Percentiles rank a stretch among this genome's conserved stretches.
Conservation (phyloP, 2,329 filamentous ascomycete species). For the Celoporthe dispersa region DNA sequence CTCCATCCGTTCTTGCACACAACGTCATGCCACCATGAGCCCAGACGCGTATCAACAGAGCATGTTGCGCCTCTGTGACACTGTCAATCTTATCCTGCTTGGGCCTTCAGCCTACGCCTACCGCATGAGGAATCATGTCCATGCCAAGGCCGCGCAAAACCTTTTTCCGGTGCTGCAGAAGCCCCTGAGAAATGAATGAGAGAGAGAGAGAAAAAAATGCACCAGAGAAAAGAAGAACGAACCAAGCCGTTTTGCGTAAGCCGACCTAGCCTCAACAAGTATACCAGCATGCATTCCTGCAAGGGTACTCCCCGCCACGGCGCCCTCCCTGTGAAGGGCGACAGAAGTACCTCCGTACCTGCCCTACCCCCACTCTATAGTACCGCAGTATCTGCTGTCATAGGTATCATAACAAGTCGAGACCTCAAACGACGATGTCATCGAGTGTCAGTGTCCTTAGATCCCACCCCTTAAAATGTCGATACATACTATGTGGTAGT, state of each 20-base stretch:
- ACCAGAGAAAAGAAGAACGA: neutral
- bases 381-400: neutral
- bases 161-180: slow-evolving; percentile 12
- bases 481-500: too few species aligned
- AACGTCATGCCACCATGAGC: slow-evolving; percentile 17
- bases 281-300: neutral
- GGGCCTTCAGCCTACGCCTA: neutral
- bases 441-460: neutral
- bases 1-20: neutral
- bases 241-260: slow-evolving; percentile 6
- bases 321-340: neutral
- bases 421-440: neutral
- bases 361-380: neutral
- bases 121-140: slow-evolving; percentile 19
- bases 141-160: slow-evolving; percentile 14
- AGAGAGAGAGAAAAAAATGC: neutral
- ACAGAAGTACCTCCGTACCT: neutral
- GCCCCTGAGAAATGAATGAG: neutral
- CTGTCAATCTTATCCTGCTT: slow-evolving; percentile 2
- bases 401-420: neutral
- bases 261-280: neutral
- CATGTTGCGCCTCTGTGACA: slow-evolving; percentile 11
- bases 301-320: neutral
- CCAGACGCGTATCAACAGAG: slow-evolving; percentile 17
- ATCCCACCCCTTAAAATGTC: too few species aligned